Base-by-base conservation (phyloP, 108 stramenopile species). In the Nitzschia putrida region DNA sequence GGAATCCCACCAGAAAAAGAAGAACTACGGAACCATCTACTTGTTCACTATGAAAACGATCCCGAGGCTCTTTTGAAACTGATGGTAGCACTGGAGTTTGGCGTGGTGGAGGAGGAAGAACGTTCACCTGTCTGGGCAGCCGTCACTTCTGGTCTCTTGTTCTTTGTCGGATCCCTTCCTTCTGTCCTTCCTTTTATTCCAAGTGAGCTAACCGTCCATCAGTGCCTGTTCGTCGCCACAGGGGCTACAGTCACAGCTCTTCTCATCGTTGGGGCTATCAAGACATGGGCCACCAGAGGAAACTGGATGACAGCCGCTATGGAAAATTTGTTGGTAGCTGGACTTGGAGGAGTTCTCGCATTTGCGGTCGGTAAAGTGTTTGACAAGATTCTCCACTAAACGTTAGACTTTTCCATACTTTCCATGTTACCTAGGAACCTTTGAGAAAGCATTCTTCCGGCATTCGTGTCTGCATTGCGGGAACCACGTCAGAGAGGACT, bases 71-170 rank as follows among this genome's bases (percentile, higher is more conserved):
- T 91, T 11, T 58, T 88, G 42, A 83, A 91, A 64, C 68, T 88
- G 10, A 91, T 91, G 90, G 78, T 75, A 24, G 83, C 86, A 29
- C 70, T 91, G 9, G 90, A 91, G 72, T 88, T 91, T 45, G 90
- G 90, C 51, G 84, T 91, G 11, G 60, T 91, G 8, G 90, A 91
- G 40, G 75, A 80, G 25, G 90, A 91, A 66, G 56, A 76, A 11
- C 67, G 90, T 52, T 80, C 78, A 42, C 90, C 90, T 18, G 4
- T 81, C 34, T 56, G 58, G 45, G 90, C 90, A 20, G 87, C 85
- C 29, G 53, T 53, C 8, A 50, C 80, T 13, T 84, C 83, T 40
- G 80, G 84, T 18, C 23, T 69, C 4, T 45, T 85, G 22, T 91
- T 91, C 61, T 70, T 86, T 37, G 13, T 83, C 10, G 90, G 90